Conservation (phyloP, 176 grass and related monocot genomes). For the Musa beccarii region DNA sequence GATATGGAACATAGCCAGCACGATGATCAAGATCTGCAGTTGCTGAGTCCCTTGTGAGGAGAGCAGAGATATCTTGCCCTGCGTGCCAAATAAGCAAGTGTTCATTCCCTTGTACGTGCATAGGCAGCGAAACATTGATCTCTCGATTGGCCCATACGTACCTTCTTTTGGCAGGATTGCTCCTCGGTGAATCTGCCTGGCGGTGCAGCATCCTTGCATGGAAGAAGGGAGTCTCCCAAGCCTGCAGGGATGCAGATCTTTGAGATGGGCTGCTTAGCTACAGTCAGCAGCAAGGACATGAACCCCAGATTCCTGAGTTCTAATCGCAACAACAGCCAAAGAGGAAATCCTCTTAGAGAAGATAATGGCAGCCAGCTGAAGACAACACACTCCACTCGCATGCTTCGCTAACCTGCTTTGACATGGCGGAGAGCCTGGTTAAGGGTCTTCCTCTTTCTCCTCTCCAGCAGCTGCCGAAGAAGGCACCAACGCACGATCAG, state of each 20-base stretch:
- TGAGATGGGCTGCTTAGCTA: conserved; percentile 1
- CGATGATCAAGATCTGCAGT: conserved; percentile 4
- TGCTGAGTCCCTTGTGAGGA: background rate
- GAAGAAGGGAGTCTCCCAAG: conserved; percentile 2
- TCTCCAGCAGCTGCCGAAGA: background rate
- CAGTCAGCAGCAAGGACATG: background rate
- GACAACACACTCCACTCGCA: too few species aligned
- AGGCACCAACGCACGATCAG: background rate
- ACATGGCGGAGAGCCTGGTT: background rate
- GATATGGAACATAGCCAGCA: background rate
- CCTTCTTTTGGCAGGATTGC: conserved; percentile 1
- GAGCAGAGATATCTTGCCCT: conserved; percentile 6
- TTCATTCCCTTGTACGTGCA: background rate
- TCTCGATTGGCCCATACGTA: background rate
- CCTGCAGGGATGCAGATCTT: conserved; percentile 5
- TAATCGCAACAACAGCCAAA: background rate
- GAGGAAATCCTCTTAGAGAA: background rate
- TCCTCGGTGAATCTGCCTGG: background rate
- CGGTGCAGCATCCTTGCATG: background rate
- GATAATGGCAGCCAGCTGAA: background rate
- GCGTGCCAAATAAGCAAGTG: background rate
- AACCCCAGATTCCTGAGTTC: background rate
- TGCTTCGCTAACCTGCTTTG: background rate
- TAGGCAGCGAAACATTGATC: too few species aligned
- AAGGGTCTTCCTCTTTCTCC: conserved; percentile 2